phyloP scores from a whole-genome alignment of 208 protist genomes.

The Trichomonas gallinae region DNA sequence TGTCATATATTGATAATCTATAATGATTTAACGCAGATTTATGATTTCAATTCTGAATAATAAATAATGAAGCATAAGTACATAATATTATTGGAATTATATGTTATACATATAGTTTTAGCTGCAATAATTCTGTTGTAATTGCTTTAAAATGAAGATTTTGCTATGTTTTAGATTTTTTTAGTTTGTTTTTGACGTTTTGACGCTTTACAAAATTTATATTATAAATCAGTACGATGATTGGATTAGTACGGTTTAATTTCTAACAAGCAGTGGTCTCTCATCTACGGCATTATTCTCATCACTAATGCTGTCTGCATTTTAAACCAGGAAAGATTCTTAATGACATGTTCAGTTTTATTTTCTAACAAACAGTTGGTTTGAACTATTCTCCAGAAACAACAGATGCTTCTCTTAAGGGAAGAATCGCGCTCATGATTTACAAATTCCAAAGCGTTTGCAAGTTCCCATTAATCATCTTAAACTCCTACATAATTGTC shows the following conservation, averaged over 20 bases:
- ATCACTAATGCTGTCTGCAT: slow-evolving; percentile 1
- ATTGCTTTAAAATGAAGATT: too few relatives aligned
- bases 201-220: too few relatives aligned
- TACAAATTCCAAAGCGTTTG: background rate
- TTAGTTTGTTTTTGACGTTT: too few relatives aligned
- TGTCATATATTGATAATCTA: too few relatives aligned
- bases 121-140: too few relatives aligned
- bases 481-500: background rate
- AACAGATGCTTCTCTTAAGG: background rate
- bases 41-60: too few relatives aligned
- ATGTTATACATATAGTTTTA: too few relatives aligned
- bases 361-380: background rate
- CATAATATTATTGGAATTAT: too few relatives aligned
- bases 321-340: slow-evolving; percentile 2
- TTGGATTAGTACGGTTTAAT: background rate
- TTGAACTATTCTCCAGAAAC: slow-evolving; percentile 12
- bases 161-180: too few relatives aligned
- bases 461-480: background rate
- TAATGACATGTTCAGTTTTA: background rate
- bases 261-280: background rate
- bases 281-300: background rate
- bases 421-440: background rate
- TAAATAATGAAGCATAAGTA: too few relatives aligned
- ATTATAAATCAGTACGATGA: background rate
- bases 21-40: too few relatives aligned